Evolutionary conservation across 768 basidiomycete species (phyloP).

Genomic region (Steccherinum ochraceum): DNA sequence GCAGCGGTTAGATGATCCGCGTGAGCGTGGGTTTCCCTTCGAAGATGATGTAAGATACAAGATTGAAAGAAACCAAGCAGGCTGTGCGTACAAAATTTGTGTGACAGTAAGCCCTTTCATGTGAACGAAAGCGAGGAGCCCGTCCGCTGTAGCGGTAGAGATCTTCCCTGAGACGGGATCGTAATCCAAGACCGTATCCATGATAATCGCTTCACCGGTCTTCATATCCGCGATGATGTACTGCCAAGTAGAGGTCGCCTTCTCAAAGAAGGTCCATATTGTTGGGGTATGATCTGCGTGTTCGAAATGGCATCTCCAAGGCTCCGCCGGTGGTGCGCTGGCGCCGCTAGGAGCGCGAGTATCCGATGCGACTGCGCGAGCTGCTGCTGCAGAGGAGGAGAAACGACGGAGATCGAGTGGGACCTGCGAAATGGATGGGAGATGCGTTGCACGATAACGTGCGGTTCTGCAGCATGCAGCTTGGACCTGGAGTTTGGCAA

Average conservation of each 20-base stretch:
- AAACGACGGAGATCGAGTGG: neutral
- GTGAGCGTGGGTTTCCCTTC: constrained; percentile 32
- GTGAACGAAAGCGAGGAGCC: constrained; percentile 24
- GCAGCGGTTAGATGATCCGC: constrained; percentile 33
- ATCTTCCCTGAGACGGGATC: constrained; percentile 24
- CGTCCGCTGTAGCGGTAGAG: constrained; percentile 28
- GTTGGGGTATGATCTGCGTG: constrained; percentile 16
- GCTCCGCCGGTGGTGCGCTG: constrained; percentile 14
- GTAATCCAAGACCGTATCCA: constrained; percentile 32
- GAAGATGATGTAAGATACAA: neutral
- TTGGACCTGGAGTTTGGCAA: too few species aligned
- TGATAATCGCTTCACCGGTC: constrained; percentile 37
- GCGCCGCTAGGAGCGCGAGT: too few species aligned
- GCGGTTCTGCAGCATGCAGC: too few species aligned
- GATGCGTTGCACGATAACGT: too few species aligned
- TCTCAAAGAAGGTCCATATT: constrained; percentile 24
- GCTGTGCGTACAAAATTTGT: constrained; percentile 29
- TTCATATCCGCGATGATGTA: constrained; percentile 52
- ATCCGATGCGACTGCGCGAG: neutral
- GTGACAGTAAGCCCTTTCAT: constrained; percentile 23
- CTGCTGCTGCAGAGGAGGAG: neutral
- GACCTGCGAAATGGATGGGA: neutral
- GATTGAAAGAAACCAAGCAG: neutral
- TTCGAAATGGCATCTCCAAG: constrained; percentile 9
- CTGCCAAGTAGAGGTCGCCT: constrained; percentile 34